Conservation (phyloP, 2,329 filamentous ascomycete species). For the Ilyonectria sp. region DNA sequence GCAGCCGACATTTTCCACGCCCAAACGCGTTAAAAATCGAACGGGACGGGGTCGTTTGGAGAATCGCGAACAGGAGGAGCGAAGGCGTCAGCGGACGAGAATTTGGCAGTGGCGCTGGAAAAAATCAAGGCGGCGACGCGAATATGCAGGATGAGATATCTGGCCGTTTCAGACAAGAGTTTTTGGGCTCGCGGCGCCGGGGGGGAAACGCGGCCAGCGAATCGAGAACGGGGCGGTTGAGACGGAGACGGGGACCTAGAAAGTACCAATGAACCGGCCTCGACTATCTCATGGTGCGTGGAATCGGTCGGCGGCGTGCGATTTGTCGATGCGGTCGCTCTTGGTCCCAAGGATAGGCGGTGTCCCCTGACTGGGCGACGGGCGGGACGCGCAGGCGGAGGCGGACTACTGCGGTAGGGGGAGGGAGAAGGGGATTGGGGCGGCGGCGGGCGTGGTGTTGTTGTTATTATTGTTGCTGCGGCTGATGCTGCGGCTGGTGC, state of each 20-base stretch:
- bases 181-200: conserved; percentile 41
- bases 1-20: conserved; percentile 65
- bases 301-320: conserved; percentile 47
- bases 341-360: conserved; percentile 39
- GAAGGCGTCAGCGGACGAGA: conserved; percentile 31
- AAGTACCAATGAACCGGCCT: conserved; percentile 56
- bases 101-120: conserved; percentile 40
- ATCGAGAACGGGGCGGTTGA: conserved; percentile 35
- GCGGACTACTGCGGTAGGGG: conserved; percentile 44
- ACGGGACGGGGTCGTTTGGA: conserved; percentile 27
- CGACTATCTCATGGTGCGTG: conserved; percentile 62
- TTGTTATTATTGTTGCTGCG: conserved; percentile 43
- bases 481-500: conserved; percentile 43
- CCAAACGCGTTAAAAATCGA: conserved; percentile 44
- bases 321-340: conserved; percentile 53
- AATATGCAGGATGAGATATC: conserved; percentile 50
- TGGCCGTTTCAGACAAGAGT: conserved; percentile 46
- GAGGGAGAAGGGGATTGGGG: conserved; percentile 42
- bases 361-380: conserved; percentile 43
- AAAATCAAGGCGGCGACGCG: conserved; percentile 44
- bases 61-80: conserved; percentile 16
- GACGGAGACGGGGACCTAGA: conserved; percentile 38
- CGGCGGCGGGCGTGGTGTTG: conserved; percentile 35
- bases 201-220: conserved; percentile 43
- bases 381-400: conserved; percentile 42